Evolutionary conservation across 257 asterid species (phyloP), one percentile per base, ranked within the genome.

Genomic region (Ilex asprella): DNA sequence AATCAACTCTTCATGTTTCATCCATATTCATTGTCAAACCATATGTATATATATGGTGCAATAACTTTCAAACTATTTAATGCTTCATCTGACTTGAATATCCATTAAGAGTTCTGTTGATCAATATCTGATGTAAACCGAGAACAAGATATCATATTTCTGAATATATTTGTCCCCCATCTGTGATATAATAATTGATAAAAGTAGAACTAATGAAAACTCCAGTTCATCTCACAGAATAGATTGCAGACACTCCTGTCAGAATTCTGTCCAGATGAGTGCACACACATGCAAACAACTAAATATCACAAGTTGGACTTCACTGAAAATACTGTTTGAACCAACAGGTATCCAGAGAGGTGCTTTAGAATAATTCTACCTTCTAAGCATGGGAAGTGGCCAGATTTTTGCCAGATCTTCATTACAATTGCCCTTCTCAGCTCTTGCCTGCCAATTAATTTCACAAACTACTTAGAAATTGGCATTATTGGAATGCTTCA

Each of bases 311-410:
- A 3, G 54, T 49, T 3, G 10, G 41, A 3, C 41, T 7, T 35
- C 41, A 35, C 41, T 35, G 41, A 35, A 35, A 35, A 3, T 35
- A 35, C 8, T 35, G 5, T 35, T 5, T 7, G 41, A 35, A 35
- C 55, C 67, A 60, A 57, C 6, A 39, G 52, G 16, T 62, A 14
- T 67, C 39, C 59, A 39, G 43, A 55, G 56, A 58, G 12, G 27
- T 21, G 27, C 39, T 53, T 4, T 47, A 52, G 27, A 55, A 10
- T 32, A 60, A 74, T 66, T 63, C 47, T 78, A 82, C 99, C 93
- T 84, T 76, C 95, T 75, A 70, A 93, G 88, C 92, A 81, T 80
- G 72, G 91, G 68, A 74, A 93, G 92, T 64, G 97, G 78, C 99
- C 99, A 93, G 58, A 82, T 73, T 59, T 65, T 70, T 30, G 77